Evolutionary conservation across 2,329 filamentous ascomycete genomes (phyloP).

Genomic region (Fusarium goolgardi): DNA sequence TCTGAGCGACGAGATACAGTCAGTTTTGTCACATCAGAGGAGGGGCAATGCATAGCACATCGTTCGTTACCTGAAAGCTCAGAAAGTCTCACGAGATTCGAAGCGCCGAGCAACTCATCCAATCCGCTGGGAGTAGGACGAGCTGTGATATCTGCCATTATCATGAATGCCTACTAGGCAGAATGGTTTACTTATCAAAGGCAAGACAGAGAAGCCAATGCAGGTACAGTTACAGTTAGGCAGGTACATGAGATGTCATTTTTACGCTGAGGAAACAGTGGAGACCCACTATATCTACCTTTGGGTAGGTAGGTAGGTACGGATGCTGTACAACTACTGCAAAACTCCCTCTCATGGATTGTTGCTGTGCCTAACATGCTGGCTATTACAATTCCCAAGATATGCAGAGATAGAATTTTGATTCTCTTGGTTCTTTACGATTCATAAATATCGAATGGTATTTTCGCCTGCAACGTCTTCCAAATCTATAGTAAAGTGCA

Average conservation of each 20-base stretch:
- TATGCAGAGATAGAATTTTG: too few species aligned
- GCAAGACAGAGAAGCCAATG: neutral
- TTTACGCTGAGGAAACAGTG: neutral
- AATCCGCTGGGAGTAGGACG: neutral
- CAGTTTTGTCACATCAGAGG: neutral
- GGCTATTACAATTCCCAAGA: too few species aligned
- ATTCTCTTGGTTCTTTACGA: neutral
- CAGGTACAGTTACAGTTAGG: neutral
- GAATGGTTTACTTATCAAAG: neutral
- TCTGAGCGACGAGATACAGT: neutral
- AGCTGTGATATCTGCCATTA: slow-evolving; percentile 4
- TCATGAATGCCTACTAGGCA: neutral
- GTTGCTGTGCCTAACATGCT: neutral
- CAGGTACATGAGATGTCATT: neutral
- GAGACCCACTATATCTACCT: neutral
- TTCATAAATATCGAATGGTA: neutral
- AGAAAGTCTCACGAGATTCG: slow-evolving; percentile 23
- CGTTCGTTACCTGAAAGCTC: slow-evolving; percentile 24
- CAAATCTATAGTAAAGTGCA: neutral
- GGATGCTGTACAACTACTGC: neutral
- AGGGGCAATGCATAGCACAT: neutral
- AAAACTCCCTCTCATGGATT: neutral
- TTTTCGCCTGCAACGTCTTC: neutral
- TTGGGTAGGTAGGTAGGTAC: neutral
- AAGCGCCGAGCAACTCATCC: slow-evolving; percentile 24